Conservation (phyloP, 2,329 filamentous ascomycete species). For the Pseudovirgaria hyperparasitica region DNA sequence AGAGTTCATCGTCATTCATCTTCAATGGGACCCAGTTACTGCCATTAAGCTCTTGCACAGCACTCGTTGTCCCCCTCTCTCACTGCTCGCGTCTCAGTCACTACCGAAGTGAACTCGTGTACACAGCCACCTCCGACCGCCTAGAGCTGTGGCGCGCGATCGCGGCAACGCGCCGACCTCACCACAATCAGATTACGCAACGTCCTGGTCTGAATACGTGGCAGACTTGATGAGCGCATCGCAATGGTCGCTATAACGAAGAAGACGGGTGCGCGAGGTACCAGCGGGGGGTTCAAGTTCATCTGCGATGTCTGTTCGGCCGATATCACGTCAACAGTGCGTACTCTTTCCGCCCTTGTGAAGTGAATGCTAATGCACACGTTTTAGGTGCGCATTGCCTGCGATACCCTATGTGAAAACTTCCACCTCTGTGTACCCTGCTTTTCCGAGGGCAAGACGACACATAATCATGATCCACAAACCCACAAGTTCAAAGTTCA, state of each 20-base stretch:
- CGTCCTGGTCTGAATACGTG: too few species aligned
- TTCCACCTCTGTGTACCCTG: conserved; percentile 96
- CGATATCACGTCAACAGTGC: conserved; percentile 91
- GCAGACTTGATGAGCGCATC: too few species aligned
- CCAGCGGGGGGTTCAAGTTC: conserved; percentile 69
- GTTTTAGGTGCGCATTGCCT: conserved; percentile 78
- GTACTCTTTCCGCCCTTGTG: conserved; percentile 29
- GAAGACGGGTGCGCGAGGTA: conserved; percentile 76
- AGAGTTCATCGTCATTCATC: too few species aligned
- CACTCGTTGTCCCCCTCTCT: too few species aligned
- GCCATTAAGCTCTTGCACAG: too few species aligned
- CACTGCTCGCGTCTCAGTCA: too few species aligned
- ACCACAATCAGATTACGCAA: too few species aligned
- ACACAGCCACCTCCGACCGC: too few species aligned
- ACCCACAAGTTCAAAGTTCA: conserved; percentile 88
- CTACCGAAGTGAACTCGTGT: too few species aligned
- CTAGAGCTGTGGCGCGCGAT: too few species aligned
- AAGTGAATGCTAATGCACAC: conserved; percentile 4
- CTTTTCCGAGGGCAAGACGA: conserved; percentile 70
- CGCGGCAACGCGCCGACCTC: too few species aligned
- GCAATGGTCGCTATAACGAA: conserved; percentile 90
- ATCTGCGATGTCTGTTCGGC: conserved; percentile 95
- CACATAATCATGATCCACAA: conserved; percentile 73
- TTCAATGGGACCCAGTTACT: too few species aligned
- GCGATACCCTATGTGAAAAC: conserved; percentile 73